Base-by-base conservation (phyloP, 768 basidiomycete genomes). In the Cyclocybe cylindracea region DNA sequence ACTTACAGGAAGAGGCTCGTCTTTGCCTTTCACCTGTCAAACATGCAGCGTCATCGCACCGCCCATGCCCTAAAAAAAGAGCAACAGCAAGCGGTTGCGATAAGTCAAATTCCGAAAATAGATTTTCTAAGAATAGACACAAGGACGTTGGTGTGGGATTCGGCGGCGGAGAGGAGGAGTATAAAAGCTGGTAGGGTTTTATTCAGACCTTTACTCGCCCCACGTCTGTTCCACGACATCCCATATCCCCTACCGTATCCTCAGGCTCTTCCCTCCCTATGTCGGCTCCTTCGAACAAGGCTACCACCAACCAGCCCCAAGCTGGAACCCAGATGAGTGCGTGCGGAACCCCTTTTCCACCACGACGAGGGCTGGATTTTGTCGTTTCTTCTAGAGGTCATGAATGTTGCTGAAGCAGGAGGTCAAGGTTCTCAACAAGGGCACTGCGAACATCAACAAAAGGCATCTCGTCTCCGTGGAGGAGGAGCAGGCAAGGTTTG, bases 401-500 rank as follows among this genome's bases (percentile, higher is more conserved):
- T 78, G 71, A 77, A 72, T 64, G 74, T 75, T 16, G 64, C 75
- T 57, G 53, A 53, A 54, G 67, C 44, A 33, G 54, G 32, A 46
- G 47, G 61, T 35, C 52, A 64, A 33, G 58, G 44, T 46, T 46
- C 48, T 32, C 59, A 57, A 64, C 71, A 63, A 39, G 64, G 55
- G 16, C 62, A 69, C 7, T 68, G 74, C 44, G 70, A 75, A 49
- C 71, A 78, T 51, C 65, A 76, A 52, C 70, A 78, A 39, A 78
- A 76, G 58, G 80, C 83, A 4, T 75, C 73, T 48, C 83, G 86
- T 53, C 64, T 89, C 44, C 83, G 88, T 50, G 88, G 88, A 53
- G 87, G 84, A 61, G 87, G 87, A 54, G 86, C 81, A 41, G 86
- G 62, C 31, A 87, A 80, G 78, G 86, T 86, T 51, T 16, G 66